These are phyloP conservation scores for Solanum hybrid DNA, from an alignment of 305 asterid species.

Conservation along the genomic window DNA sequence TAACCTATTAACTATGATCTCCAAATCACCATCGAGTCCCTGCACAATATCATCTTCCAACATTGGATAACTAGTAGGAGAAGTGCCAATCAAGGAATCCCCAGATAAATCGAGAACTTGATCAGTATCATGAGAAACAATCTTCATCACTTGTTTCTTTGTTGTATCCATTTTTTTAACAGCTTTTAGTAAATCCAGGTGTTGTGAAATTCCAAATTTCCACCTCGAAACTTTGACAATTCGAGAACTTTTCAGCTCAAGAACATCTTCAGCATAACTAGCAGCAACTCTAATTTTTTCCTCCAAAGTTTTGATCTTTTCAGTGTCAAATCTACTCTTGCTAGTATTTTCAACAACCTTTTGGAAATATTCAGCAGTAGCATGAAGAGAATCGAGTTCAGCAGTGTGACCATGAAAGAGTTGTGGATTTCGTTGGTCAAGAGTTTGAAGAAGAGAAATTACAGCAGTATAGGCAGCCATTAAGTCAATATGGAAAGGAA, in stretches of 20 bases:
- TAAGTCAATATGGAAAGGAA: no score
- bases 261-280: background rate
- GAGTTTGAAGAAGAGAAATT: no score
- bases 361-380: no score
- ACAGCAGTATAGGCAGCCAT: no score
- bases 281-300: background rate
- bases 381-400: no score
- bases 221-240: background rate
- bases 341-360: background rate
- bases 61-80: background rate
- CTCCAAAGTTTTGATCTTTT: background rate
- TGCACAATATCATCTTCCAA: fast-evolving
- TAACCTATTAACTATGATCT: background rate
- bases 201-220: background rate
- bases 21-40: background rate
- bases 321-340: background rate
- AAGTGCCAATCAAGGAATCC: background rate
- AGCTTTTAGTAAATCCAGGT: background rate
- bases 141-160: background rate
- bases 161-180: background rate
- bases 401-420: no score
- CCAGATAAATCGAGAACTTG: background rate
- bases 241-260: background rate
- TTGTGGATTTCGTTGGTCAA: no score
- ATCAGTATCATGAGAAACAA: background rate